Evolutionary conservation across 192 early-diverging fungal species (phyloP), one percentile per base, ranked within the genome.

Genomic region (Podila horticola): DNA sequence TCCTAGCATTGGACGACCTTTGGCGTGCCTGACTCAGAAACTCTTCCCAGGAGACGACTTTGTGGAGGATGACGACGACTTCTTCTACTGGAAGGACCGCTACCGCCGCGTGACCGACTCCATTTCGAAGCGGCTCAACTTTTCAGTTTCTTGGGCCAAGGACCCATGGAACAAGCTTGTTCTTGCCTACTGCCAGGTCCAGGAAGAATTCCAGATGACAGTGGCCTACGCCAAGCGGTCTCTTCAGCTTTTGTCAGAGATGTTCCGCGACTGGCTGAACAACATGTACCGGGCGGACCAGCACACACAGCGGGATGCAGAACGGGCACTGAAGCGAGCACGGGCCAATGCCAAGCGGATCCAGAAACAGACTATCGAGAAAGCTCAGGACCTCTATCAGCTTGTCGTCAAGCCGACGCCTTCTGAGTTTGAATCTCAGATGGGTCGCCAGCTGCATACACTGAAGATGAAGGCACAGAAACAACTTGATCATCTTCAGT

Each of bases 271-370:
- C n/a, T 55, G 52, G 52, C 6, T 55, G 52, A 55, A 55, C 20
- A 55, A 7, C 52, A 22, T 55, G 52, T 55, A 17, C 31, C 9
- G 31, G 12, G 28, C 33, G 9, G 33, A 1, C 17, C 41, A 10
- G 11, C 30, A 19, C 22, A 30, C 28, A 30, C 17, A 24, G 24
- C 24, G 59, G 13, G 28, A 30, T 15, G 30, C 22, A 66, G 13
- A 36, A 49, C 48, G 17, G 15, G 55, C 48, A 1, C 19, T 79
- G 9, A 22, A 45, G 52, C 65, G 70, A 4, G 75, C 70, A 22
- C 64, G 59, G 30, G 13, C 17, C 3, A 79, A 79, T 30, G 75
- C 75, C 20, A 72, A 79, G 33, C 45, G 26, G 13, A 34, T 67
- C 20, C 66, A 19, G 9, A 29, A 28, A 4, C 49, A 31, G 5